Evolutionary conservation across 495 filamentous ascomycete genomes (phyloP).

Genomic region (Pyrenula aspistea): DNA sequence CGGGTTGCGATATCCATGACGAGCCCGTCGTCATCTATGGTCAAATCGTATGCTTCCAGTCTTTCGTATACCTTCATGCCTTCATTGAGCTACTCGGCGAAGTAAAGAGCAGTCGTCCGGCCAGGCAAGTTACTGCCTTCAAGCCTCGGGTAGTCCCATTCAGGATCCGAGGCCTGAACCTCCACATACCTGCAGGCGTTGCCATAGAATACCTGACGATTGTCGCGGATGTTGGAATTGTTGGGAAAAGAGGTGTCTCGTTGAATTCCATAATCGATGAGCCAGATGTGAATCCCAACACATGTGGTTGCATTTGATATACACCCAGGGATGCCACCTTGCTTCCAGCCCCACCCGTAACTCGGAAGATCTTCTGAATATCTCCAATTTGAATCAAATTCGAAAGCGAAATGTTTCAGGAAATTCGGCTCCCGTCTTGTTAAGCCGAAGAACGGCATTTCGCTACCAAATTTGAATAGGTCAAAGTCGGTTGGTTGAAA

Average conservation of each 20-base stretch:
- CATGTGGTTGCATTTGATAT: not conserved
- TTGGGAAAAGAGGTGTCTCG: not conserved
- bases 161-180: not conserved
- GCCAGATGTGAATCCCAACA: not conserved
- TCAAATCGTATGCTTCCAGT: not conserved
- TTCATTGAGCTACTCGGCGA: not conserved
- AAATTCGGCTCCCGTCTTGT: not conserved
- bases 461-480: not conserved
- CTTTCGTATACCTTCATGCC: not conserved
- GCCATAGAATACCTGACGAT: not conserved
- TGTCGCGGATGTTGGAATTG: not conserved
- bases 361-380: not conserved
- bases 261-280: not conserved
- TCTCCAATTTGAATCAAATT: not conserved
- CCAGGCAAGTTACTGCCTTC: not conserved
- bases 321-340: not conserved
- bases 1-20: not conserved
- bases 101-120: not conserved
- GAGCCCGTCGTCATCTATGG: not conserved
- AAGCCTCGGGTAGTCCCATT: not conserved
- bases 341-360: not conserved
- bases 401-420: not conserved
- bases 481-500: not conserved
- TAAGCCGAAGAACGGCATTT: not conserved
- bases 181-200: not conserved